Evolutionary conservation across 805 yeast genomes (phyloP).

Genomic region (Metschnikowia peoriensis): DNA sequence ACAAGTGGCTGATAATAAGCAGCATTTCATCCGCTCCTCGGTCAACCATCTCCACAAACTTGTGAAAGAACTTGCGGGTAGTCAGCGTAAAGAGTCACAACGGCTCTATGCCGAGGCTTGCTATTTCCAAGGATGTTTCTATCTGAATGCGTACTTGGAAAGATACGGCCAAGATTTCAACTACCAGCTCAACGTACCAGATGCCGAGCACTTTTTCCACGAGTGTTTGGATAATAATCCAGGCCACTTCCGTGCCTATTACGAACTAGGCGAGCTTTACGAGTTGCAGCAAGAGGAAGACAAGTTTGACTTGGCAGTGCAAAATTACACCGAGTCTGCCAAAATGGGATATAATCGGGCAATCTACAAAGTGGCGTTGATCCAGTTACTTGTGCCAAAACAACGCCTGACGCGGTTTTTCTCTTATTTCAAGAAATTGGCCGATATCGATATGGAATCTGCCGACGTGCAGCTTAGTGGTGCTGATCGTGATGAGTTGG

Average conservation of each 20-base stretch:
- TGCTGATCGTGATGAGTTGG: constrained; percentile 40
- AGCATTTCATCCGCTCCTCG: constrained; percentile 37
- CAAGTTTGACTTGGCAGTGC: constrained; percentile 32
- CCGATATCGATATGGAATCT: constrained; percentile 35
- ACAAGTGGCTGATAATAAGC: constrained; percentile 30
- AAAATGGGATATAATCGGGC: constrained; percentile 44
- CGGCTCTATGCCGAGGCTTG: constrained; percentile 31
- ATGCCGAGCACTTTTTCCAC: constrained; percentile 32
- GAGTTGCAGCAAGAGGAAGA: constrained; percentile 32
- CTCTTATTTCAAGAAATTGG: constrained; percentile 34
- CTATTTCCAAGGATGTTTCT: constrained; percentile 37
- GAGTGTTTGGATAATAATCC: constrained; percentile 33
- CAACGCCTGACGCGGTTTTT: constrained; percentile 35
- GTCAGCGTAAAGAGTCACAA: constrained; percentile 11
- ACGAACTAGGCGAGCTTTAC: constrained; percentile 38
- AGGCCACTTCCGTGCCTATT: constrained; percentile 32
- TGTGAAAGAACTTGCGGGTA: constrained; percentile 29
- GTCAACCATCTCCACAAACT: constrained; percentile 37
- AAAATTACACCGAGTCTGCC: constrained; percentile 37
- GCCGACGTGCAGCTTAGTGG: constrained; percentile 34
- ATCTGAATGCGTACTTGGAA: constrained; percentile 33
- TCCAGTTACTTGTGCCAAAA: constrained; percentile 34
- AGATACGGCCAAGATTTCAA: constrained; percentile 38
- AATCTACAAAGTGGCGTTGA: constrained; percentile 40
- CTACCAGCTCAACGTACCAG: constrained; percentile 25